Percentiles rank a stretch among this genome's conserved stretches.
These are phyloP conservation scores for Aspergillus sp. DNA, from an alignment of 2,329 filamentous ascomycete genomes.

Conservation along the genomic window DNA sequence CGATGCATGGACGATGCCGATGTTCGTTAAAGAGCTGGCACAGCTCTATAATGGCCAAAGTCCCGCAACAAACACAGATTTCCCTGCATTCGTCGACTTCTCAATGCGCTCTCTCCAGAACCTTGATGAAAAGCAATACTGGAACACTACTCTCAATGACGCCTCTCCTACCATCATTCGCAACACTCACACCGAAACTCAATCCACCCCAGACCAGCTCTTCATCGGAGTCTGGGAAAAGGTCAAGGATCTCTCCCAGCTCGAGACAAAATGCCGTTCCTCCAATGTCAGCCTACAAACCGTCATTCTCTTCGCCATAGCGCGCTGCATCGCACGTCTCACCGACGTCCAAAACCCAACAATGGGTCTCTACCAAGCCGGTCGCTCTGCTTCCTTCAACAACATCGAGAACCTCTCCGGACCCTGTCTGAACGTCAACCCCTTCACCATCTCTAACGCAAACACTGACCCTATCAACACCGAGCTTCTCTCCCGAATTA, in stretches of 20 bases:
- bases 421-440: conserved; percentile 37
- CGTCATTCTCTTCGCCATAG: conserved; percentile 32
- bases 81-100: conserved; percentile 28
- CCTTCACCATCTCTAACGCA: conserved; percentile 25
- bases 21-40: conserved; percentile 34
- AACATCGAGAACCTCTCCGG: conserved; percentile 29
- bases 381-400: conserved; percentile 31
- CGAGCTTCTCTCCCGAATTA: conserved; percentile 16
- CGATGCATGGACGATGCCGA: conserved; percentile 40
- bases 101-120: conserved; percentile 24
- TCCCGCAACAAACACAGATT: conserved; percentile 20
- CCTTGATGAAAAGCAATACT: conserved; percentile 26
- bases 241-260: conserved; percentile 25
- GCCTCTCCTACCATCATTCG: conserved; percentile 25
- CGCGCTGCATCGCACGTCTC: conserved; percentile 26
- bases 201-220: conserved; percentile 11
- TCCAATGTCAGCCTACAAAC: conserved; percentile 29
- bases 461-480: neutral
- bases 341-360: conserved; percentile 25
- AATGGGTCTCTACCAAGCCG: conserved; percentile 37
- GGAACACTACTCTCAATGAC: conserved; percentile 22
- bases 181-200: neutral
- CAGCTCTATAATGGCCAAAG: conserved; percentile 26
- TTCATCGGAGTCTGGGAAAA: conserved; percentile 29
- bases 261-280: conserved; percentile 25